These are phyloP conservation scores for Gaeumannomyces sp. DNA, from an alignment of 2,329 filamentous ascomycete genomes.

Conservation along the genomic window DNA sequence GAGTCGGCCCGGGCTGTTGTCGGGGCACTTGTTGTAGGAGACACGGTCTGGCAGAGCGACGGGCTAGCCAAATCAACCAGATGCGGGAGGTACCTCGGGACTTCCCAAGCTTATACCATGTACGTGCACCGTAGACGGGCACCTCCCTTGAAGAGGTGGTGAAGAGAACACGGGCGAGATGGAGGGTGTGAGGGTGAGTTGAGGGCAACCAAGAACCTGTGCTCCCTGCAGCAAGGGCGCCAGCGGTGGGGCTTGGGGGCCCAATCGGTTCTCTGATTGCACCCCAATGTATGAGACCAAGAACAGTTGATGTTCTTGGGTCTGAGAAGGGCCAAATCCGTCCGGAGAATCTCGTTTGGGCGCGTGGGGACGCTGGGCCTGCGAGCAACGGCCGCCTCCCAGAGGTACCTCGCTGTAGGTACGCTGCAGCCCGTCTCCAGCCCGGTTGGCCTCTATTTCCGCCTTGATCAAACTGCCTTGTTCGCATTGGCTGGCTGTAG, in stretches of 20 bases:
- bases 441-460: not conserved
- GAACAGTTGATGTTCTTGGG: not conserved
- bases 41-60: not conserved
- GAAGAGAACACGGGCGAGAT: not conserved
- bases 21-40: not conserved
- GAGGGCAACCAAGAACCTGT: not conserved
- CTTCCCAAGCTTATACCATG: not conserved
- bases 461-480: not conserved
- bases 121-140: slow-evolving; percentile 1
- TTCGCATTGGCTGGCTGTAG: not conserved
- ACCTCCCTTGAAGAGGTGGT: slow-evolving; percentile 7
- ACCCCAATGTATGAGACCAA: not conserved
- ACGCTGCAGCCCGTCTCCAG: not conserved
- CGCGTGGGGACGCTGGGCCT: not conserved
- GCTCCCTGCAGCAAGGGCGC: not conserved
- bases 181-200: slow-evolving; percentile 1
- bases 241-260: not conserved
- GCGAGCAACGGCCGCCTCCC: not conserved
- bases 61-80: not conserved
- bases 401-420: not conserved
- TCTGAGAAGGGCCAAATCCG: slow-evolving; percentile 6
- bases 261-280: not conserved
- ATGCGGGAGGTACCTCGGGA: not conserved
- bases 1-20: not conserved
- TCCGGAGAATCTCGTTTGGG: slow-evolving; percentile 10